Evolutionary conservation across 192 early-diverging fungal genomes (phyloP), one percentile per base, ranked within the genome.

Genomic region (Backusella australiensis): DNA sequence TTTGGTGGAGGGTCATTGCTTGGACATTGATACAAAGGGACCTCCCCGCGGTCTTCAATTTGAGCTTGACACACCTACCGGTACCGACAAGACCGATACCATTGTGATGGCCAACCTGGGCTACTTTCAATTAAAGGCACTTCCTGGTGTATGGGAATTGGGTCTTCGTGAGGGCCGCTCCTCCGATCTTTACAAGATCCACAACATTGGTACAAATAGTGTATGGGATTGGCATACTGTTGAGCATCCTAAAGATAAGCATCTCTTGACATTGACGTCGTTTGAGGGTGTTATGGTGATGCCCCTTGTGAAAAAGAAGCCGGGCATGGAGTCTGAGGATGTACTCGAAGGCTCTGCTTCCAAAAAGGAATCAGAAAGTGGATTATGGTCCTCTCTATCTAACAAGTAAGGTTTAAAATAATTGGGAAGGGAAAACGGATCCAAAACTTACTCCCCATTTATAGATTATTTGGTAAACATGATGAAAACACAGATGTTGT

Each of bases 21-120:
- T 90, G 14, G 97, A 99, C 59, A 78, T 85, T 1, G 82, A 82
- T 21, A 84, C 77, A 14, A 87, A 88, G 67, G 78, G 80, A n/a
- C 95, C 98, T 4, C 96, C 96, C 59, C 93, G 96, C 15, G 97
- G 97, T 0, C 86, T 95, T 12, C 96, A 99, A 80, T 94, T 97
- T 53, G 86, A 92, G 23, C 90, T 99, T 17, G 96, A 93, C 9
- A 95, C 94, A 34, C 78, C 82, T 0, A 72, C 77, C 1, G 67
- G 88, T 7, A 88, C 90, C 11, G 86, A 85, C 3, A 87, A 92
- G 46, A 90, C 92, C 0, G 98, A 97, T 75, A 99, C 97, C 4
- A 95, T 98, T 52, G 95, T 98, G 1, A 99, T 99, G 98, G 95
- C 95, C n/a, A 99, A 99, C 52, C 87, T 97, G 17, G 98, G 98